Evolutionary conservation across 2,329 filamentous ascomycete genomes (phyloP).

Genomic region (Dothistroma septosporum): DNA sequence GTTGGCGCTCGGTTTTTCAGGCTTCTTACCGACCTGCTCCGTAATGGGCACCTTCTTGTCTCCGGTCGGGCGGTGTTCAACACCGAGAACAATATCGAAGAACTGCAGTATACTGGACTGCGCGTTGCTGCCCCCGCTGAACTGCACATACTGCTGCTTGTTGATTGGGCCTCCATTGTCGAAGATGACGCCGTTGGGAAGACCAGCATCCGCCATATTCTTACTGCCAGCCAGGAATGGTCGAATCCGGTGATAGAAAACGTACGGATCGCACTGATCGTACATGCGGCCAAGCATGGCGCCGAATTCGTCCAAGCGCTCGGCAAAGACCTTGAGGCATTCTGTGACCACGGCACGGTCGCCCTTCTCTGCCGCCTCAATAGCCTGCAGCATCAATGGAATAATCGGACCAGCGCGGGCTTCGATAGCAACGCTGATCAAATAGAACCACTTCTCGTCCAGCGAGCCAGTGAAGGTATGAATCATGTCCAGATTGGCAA

Average conservation of each 20-base stretch:
- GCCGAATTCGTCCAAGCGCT: conserved; percentile 80
- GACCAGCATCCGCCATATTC: conserved; percentile 92
- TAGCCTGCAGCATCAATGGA: conserved; percentile 81
- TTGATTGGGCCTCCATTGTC: conserved; percentile 60
- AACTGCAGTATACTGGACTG: conserved; percentile 97
- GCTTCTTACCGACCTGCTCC: conserved; percentile 46
- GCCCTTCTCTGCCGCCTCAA: conserved; percentile 68
- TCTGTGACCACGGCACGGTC: conserved; percentile 69
- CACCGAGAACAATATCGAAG: conserved; percentile 85
- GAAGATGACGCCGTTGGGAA: conserved; percentile 83
- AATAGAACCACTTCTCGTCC: conserved; percentile 98
- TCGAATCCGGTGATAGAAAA: conserved; percentile 95
- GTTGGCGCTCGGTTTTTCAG: conserved; percentile 52
- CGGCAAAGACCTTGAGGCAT: conserved; percentile 76
- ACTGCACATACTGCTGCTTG: conserved; percentile 66
- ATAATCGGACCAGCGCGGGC: conserved; percentile 83
- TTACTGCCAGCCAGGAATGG: conserved; percentile 94
- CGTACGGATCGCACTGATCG: conserved; percentile 86
- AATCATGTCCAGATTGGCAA: conserved; percentile 84
- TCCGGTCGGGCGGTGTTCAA: conserved; percentile 87
- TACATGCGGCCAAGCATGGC: conserved; percentile 82
- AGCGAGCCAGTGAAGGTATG: conserved; percentile 89
- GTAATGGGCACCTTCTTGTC: conserved; percentile 49
- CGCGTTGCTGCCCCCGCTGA: conserved; percentile 90
- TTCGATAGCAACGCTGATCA: conserved; percentile 93